These are phyloP conservation scores for Penicillium salamii DNA, from an alignment of 495 filamentous ascomycete species.

Conservation along the genomic window DNA sequence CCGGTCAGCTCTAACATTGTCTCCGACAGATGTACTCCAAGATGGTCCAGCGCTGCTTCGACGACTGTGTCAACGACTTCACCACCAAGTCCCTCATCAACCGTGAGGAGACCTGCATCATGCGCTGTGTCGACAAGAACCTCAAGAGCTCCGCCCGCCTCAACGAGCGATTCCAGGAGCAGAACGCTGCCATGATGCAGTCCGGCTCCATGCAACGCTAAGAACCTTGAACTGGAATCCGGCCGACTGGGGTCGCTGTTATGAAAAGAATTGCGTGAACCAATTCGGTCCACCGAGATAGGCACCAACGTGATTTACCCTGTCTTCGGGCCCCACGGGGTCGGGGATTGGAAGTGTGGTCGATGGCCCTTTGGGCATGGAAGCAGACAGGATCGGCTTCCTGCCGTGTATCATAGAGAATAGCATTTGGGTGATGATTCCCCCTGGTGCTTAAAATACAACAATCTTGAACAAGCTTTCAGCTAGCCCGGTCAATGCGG, in stretches of 20 bases:
- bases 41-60: constrained; percentile 93
- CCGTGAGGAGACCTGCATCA: constrained; percentile 85
- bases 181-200: constrained; percentile 85
- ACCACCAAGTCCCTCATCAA: constrained; percentile 87
- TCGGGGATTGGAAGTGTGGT: neutral
- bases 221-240: too few species aligned
- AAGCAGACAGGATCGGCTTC: constrained; percentile 11
- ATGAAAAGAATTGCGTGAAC: neutral
- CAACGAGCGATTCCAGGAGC: constrained; percentile 89
- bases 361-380: constrained; percentile 7
- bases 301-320: neutral
- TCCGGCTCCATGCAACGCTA: constrained; percentile 50
- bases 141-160: constrained; percentile 83
- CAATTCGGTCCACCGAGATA: neutral
- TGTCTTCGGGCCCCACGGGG: neutral
- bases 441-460: constrained; percentile 16
- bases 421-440: constrained; percentile 10
- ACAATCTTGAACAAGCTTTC: constrained; percentile 2
- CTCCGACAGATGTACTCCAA: constrained; percentile 83
- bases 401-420: constrained; percentile 29
- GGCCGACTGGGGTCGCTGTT: neutral
- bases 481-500: too few species aligned
- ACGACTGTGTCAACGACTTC: constrained; percentile 97
- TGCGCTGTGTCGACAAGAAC: constrained; percentile 92
- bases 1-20: constrained; percentile 1